Percentiles rank a stretch among this genome's conserved stretches.
These are phyloP conservation scores for Cryptococcus sp. DNA, from an alignment of 1,284 basidiomycete genomes.

Conservation along the genomic window DNA sequence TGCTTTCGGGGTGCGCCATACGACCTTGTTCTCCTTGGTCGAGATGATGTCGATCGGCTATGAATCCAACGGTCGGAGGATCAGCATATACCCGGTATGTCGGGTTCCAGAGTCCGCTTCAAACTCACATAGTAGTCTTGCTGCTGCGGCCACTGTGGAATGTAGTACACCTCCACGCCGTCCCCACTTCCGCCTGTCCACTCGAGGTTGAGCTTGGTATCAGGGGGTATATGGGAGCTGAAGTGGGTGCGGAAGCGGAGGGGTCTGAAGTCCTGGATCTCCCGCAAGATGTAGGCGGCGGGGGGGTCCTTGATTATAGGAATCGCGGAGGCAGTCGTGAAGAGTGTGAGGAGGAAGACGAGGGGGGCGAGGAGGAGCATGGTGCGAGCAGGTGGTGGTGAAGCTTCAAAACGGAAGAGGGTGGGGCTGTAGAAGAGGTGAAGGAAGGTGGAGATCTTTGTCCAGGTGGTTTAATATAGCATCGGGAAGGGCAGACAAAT, in stretches of 20 bases:
- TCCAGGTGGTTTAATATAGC: too few species aligned
- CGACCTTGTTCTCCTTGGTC: conserved; percentile 11
- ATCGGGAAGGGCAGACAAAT: too few species aligned
- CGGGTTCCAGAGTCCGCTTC: neutral
- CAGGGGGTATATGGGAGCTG: conserved; percentile 17
- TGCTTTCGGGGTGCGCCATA: conserved; percentile 25
- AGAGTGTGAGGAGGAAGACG: too few species aligned
- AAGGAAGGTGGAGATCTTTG: too few species aligned
- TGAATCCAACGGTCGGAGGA: neutral
- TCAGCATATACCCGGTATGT: neutral
- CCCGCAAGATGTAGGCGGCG: conserved; percentile 9
- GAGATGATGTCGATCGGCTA: conserved; percentile 19
- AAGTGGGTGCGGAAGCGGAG: conserved; percentile 13
- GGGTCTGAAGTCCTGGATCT: conserved; percentile 6
- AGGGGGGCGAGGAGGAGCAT: too few species aligned
- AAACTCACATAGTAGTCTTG: conserved; percentile 25
- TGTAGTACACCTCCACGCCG: conserved; percentile 34
- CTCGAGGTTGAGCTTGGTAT: conserved; percentile 15
- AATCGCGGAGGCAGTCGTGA: too few species aligned
- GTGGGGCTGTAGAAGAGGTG: too few species aligned
- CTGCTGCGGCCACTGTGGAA: conserved; percentile 34
- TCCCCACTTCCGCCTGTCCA: conserved; percentile 33
- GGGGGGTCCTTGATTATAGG: neutral
- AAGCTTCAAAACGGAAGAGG: too few species aligned
- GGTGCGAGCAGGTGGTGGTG: too few species aligned